A percentile compares a stretch with the other conserved stretches of the same genome.
These are phyloP conservation scores for Nicotiana tomentosiformis DNA, from an alignment of 257 asterid genomes.

Conservation along the genomic window DNA sequence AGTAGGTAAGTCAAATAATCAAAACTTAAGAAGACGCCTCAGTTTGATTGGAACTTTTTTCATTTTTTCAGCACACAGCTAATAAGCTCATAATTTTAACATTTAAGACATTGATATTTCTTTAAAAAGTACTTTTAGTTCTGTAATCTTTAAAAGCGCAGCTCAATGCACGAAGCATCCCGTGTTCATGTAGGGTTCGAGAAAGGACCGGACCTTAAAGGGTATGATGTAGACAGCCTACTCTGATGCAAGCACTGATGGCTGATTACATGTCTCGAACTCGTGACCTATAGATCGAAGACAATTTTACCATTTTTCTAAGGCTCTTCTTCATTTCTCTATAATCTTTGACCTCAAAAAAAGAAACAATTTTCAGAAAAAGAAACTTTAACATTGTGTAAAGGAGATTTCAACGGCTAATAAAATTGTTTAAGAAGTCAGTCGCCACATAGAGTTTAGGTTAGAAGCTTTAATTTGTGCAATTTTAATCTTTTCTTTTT, in stretches of 20 bases:
- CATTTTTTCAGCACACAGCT: neutral
- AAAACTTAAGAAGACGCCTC: neutral
- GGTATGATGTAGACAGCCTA: no score
- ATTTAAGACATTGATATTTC: neutral
- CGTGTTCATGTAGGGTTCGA: rapidly evolving
- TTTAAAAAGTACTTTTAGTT: no score
- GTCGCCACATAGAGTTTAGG: neutral
- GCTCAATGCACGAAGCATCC: no score
- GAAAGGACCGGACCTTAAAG: no score
- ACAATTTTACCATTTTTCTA: no score
- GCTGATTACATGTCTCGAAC: no score
- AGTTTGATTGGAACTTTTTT: neutral
- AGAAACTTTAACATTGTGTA: neutral
- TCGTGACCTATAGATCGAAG: no score
- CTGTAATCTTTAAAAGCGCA: no score
- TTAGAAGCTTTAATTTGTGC: neutral
- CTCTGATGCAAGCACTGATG: no score
- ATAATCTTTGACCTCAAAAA: no score
- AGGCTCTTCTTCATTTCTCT: no score
- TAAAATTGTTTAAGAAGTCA: neutral
- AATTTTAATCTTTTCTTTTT: neutral
- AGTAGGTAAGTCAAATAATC: neutral
- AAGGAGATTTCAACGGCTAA: neutral
- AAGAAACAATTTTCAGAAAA: neutral
- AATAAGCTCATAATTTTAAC: neutral